phyloP scores from a whole-genome alignment of 306 rosid genomes.

The Phaseolus lunatus region DNA sequence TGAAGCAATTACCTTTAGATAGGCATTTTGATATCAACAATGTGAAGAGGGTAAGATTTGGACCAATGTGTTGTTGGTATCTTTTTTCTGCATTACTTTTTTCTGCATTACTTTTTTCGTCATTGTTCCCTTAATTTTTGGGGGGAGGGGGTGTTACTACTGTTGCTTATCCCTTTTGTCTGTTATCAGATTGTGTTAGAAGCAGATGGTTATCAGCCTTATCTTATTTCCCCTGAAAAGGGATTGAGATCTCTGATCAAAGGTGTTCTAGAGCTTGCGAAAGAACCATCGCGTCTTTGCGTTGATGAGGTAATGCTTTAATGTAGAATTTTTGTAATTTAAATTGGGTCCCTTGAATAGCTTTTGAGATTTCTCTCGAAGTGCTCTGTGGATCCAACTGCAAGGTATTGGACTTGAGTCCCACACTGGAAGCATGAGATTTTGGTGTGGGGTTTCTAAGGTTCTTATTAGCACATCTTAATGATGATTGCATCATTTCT shows the following conservation, averaged over 20 bases:
- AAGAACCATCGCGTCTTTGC: conserved; percentile 97
- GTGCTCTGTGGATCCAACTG: neutral
- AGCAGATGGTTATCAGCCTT: conserved; percentile 99
- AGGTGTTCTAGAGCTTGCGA: conserved; percentile 97
- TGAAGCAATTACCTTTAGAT: conserved; percentile 93
- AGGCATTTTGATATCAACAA: conserved; percentile 96
- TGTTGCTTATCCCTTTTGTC: conserved; percentile 23
- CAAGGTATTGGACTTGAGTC: neutral
- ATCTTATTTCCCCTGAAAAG: conserved; percentile 98
- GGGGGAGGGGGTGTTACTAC: neutral
- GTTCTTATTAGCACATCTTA: neutral
- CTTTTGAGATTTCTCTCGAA: conserved; percentile 9
- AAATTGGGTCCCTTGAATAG: neutral
- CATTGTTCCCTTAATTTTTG: neutral
- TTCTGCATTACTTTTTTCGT: neutral
- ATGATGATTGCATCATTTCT: conserved; percentile 4
- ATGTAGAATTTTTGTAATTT: conserved; percentile 18
- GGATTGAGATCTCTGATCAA: conserved; percentile 96
- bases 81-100: neutral
- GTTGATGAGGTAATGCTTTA: conserved; percentile 86
- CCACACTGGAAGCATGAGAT: neutral
- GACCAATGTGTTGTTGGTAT: conserved; percentile 11
- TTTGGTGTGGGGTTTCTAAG: neutral
- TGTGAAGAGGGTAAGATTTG: conserved; percentile 85
- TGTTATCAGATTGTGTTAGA: conserved; percentile 87